Percentiles rank a stretch among this genome's conserved stretches.
Conservation (phyloP, 192 early-diverging fungal species). For the Phlyctochytrium planicorne region DNA sequence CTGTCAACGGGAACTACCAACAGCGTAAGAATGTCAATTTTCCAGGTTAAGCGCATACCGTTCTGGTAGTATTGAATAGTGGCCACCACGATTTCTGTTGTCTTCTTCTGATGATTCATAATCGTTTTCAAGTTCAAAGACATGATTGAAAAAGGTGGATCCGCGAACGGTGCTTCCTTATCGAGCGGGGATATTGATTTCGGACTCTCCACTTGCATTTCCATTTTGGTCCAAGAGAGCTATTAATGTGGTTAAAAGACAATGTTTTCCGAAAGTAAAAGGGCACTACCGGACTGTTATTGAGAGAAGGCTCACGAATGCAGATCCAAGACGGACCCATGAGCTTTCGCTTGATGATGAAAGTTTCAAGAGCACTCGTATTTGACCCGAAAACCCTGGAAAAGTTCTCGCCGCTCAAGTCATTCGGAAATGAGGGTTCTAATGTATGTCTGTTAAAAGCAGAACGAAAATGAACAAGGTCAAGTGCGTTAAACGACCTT, state of each 20-base stretch:
- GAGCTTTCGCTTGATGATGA: constrained; percentile 89
- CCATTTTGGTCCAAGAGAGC: constrained; percentile 87
- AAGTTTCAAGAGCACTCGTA: constrained; percentile 85
- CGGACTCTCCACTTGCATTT: constrained; percentile 66
- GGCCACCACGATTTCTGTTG: constrained; percentile 87
- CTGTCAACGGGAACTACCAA: constrained; percentile 42
- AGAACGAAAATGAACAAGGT: too few relatives aligned
- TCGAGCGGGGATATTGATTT: constrained; percentile 67
- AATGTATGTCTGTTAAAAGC: neutral
- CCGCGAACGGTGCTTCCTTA: constrained; percentile 27
- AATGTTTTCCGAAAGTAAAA: constrained; percentile 13
- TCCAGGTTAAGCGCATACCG: constrained; percentile 39
- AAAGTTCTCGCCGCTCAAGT: constrained; percentile 72
- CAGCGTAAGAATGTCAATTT: constrained; percentile 5
- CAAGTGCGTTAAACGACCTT: constrained; percentile 29
- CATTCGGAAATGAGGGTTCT: constrained; percentile 59
- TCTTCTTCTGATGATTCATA: constrained; percentile 73
- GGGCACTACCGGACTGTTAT: too few relatives aligned
- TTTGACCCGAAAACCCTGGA: constrained; percentile 84
- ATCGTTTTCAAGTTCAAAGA: constrained; percentile 81
- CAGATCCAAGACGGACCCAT: constrained; percentile 98
- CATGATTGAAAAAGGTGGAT: constrained; percentile 75
- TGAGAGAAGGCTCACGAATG: too few relatives aligned
- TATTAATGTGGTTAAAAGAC: constrained; percentile 26
- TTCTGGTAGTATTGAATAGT: constrained; percentile 74